Percentiles rank a stretch among this genome's conserved stretches.
Conservation (phyloP, 495 filamentous ascomycete species). For the Thermothielavioides terrestris region DNA sequence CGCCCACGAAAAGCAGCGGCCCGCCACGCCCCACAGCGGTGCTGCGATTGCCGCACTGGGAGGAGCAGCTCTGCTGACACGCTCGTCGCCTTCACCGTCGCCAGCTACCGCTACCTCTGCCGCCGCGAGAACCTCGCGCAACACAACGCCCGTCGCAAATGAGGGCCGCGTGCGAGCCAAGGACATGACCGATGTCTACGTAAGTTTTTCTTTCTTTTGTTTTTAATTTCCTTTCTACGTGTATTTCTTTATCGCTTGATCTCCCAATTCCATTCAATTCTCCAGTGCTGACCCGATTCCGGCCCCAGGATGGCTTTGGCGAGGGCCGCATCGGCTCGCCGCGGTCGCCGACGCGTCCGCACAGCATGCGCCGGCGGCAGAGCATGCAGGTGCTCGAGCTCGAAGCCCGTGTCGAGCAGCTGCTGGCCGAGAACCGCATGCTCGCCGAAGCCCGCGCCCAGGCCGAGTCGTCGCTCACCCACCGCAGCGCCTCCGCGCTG, state of each 20-base stretch:
- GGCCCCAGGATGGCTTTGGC: slow-evolving; percentile 78
- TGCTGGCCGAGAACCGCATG: slow-evolving; percentile 70
- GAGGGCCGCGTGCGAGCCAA: slow-evolving; percentile 75
- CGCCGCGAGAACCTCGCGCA: slow-evolving; percentile 46
- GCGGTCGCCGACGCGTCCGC: slow-evolving; percentile 87
- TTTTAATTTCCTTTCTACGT: slow-evolving; percentile 7
- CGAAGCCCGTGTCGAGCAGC: slow-evolving; percentile 61
- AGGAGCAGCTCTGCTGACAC: slow-evolving; percentile 15
- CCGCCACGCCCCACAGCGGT: slow-evolving; percentile 15
- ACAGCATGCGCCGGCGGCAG: slow-evolving; percentile 88
- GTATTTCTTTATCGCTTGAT: slow-evolving; percentile 9
- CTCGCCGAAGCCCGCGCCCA: slow-evolving; percentile 63
- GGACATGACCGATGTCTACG: slow-evolving; percentile 89
- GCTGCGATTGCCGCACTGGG: slow-evolving; percentile 28
- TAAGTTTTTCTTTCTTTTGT: slow-evolving; percentile 46
- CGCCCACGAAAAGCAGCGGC: slow-evolving; percentile 1
- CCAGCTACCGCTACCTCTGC: not conserved
- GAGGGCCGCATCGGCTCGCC: slow-evolving; percentile 81
- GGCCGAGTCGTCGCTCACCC: slow-evolving; percentile 46
- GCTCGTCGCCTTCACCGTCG: slow-evolving; percentile 2
- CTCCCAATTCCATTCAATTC: slow-evolving; percentile 2
- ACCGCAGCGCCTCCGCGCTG: slow-evolving; percentile 38
- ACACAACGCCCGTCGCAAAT: slow-evolving; percentile 64
- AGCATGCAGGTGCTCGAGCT: slow-evolving; percentile 94
- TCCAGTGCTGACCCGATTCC: slow-evolving; percentile 4